Evolutionary conservation across 345 rosid genomes (phyloP), one percentile per base, ranked within the genome.

Genomic region (Murraya koenigii): DNA sequence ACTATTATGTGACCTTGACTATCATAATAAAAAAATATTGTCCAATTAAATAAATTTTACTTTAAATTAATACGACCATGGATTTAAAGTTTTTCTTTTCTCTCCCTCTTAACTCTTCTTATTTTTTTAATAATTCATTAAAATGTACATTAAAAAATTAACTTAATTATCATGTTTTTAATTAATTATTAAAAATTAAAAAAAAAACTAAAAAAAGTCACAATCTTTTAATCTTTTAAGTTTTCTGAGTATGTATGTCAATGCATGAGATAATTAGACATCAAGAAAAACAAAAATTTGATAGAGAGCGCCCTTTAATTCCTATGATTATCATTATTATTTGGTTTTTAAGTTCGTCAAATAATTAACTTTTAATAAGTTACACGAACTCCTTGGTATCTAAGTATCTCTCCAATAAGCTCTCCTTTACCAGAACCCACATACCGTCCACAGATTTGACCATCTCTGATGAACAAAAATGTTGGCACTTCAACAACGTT

Each of bases 371-470:
- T 47, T 22, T 30, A 61, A 8, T 85, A 87, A 20, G 99, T 93
- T 3, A 95, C 96, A 60, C 96, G 92, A 78, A 95, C 96, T 0
- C 97, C 99, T 76, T 92, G 91, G 87, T 95, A 93, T 82, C 94
- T 88, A 25, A 95, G 91, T 75, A 92, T 90, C 78, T 95, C 98
- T 3, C 99, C 99, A 19, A 91, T 91, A 63, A 95, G 97, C 83
- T 95, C 99, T 25, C 99, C 99, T 84, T 89, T 93, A 19, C 99
- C 96, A 1, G 99, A 93, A 14, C 99, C 98, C 35, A 93, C 99
- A 44, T 93, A 90, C 82, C 98, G 87, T 26, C 98, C 98, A 63
- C 86, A 2, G 44, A 93, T 93, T 77, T 88, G 69, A 0, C 97
- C 99, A 20, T 89, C 88, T 77, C 93, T 84, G 54, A 95, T 93